phyloP scores from a whole-genome alignment of 495 filamentous ascomycete species.

The Clohesyomyces aquaticus region DNA sequence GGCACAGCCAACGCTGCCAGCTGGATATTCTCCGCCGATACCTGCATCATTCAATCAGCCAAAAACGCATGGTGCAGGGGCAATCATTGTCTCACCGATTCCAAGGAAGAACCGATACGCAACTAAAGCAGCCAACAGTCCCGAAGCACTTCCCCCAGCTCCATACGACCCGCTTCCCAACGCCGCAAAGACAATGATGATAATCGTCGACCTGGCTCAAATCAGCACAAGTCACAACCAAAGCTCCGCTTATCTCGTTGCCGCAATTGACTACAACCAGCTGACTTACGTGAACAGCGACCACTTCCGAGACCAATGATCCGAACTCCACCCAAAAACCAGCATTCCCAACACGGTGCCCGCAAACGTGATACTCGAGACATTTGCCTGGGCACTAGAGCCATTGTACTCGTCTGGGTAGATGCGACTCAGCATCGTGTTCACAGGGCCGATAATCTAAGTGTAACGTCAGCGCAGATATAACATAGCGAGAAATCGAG shows the following conservation, averaged over 20 bases:
- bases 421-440: conserved; percentile 66
- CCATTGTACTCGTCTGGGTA: conserved; percentile 66
- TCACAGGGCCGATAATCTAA: conserved; percentile 81
- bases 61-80: not conserved
- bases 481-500: not conserved
- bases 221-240: not conserved
- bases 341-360: conserved; percentile 87
- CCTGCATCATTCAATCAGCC: conserved; percentile 13
- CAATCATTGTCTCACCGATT: conserved; percentile 45
- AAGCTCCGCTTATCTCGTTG: not conserved
- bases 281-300: conserved; percentile 64
- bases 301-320: conserved; percentile 82
- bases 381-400: conserved; percentile 69
- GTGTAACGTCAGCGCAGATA: not conserved
- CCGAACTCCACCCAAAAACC: conserved; percentile 77
- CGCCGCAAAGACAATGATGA: conserved; percentile 84
- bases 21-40: conserved; percentile 82
- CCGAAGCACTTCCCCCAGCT: conserved; percentile 60
- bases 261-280: not conserved
- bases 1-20: conserved; percentile 80
- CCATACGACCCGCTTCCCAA: conserved; percentile 77
- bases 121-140: conserved; percentile 79
- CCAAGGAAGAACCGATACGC: conserved; percentile 84
- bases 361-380: conserved; percentile 81
- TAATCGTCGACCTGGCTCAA: conserved; percentile 62